These are phyloP conservation scores for Neospora caninum DNA, from an alignment of 169 alveolate species.

Conservation along the genomic window DNA sequence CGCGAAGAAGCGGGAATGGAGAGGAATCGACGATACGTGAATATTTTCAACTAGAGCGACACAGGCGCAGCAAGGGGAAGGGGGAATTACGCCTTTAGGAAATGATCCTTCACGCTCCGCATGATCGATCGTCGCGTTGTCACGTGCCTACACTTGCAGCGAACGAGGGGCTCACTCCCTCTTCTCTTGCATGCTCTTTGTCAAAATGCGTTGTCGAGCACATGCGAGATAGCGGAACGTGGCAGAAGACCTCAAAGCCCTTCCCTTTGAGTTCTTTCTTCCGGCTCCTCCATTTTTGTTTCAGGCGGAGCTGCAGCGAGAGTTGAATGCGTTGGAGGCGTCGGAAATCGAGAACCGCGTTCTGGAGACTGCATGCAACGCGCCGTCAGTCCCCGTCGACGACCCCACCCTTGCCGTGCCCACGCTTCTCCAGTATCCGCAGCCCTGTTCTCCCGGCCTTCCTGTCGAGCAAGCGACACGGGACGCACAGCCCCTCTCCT, in stretches of 20 bases:
- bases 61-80: no score
- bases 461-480: not conserved
- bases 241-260: no score
- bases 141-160: no score
- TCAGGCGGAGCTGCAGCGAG: slow-evolving; percentile 39
- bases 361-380: not conserved
- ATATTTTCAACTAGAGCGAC: no score
- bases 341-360: slow-evolving; percentile 12
- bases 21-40: not conserved
- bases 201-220: no score
- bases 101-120: no score
- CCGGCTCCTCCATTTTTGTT: not conserved
- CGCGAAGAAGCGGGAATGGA: not conserved
- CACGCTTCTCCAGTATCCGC: not conserved
- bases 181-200: no score
- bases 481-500: not conserved
- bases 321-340: slow-evolving; percentile 24
- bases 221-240: no score
- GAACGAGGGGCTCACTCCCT: no score
- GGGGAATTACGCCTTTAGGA: no score
- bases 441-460: not conserved
- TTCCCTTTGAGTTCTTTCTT: no score
- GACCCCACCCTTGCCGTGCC: not conserved
- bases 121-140: no score
- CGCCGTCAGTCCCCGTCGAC: slow-evolving; percentile 31